Conservation (phyloP, 2,329 filamentous ascomycete species). For the Diaporthe aspalathi region DNA sequence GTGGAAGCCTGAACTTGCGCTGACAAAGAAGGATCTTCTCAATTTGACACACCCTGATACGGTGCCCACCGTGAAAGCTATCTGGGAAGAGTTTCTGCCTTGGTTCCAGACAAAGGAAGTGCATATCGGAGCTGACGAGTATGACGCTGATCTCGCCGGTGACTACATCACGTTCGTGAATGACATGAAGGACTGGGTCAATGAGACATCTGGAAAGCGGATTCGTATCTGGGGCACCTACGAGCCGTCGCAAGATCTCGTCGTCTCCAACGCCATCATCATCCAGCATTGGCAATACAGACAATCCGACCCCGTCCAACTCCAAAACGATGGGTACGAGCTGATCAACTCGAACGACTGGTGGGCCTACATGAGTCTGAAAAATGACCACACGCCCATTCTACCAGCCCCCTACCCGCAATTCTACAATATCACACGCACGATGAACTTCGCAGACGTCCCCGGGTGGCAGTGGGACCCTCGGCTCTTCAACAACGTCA, state of each 20-base stretch:
- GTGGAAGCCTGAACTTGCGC: constrained; percentile 30
- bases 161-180: constrained; percentile 63
- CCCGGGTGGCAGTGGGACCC: constrained; percentile 59
- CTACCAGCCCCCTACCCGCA: constrained; percentile 58
- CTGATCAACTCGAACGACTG: constrained; percentile 61
- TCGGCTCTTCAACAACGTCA: constrained; percentile 56
- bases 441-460: constrained; percentile 56
- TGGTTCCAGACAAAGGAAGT: constrained; percentile 67
- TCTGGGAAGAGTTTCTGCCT: constrained; percentile 64
- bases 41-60: constrained; percentile 59
- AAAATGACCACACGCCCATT: constrained; percentile 62
- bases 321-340: constrained; percentile 51
- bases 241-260: constrained; percentile 53
- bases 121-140: constrained; percentile 67
- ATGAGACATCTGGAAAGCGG: constrained; percentile 55
- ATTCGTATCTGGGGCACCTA: constrained; percentile 66
- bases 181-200: constrained; percentile 59
- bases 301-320: constrained; percentile 56
- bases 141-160: constrained; percentile 55
- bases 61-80: constrained; percentile 61
- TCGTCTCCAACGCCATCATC: constrained; percentile 53
- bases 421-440: constrained; percentile 57
- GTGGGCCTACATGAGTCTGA: constrained; percentile 67
- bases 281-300: constrained; percentile 62
- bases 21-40: constrained; percentile 31